Percentiles rank a stretch among this genome's conserved stretches.
Evolutionary conservation across 257 asterid species (phyloP).

Genomic region (Solanum bulbocastanum): DNA sequence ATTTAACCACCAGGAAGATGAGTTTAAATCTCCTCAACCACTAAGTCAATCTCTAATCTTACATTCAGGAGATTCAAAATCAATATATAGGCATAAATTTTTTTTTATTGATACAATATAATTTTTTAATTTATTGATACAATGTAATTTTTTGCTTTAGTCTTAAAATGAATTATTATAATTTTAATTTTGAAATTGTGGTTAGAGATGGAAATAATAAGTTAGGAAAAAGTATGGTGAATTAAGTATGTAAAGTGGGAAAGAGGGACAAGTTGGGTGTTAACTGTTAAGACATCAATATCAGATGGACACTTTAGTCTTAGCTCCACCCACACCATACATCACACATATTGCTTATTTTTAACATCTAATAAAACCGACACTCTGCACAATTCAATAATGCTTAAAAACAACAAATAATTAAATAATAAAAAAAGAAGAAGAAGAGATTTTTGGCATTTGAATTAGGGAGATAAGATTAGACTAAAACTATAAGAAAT

Average conservation of each 20-base stretch:
- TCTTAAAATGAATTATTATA: not conserved
- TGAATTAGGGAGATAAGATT: not conserved
- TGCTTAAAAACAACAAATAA: not conserved
- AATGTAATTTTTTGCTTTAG: too few species aligned
- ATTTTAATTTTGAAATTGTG: not conserved
- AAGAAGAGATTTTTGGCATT: not conserved
- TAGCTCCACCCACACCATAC: not conserved
- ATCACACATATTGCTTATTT: not conserved
- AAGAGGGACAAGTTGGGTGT: not conserved
- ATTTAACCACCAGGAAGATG: too few species aligned
- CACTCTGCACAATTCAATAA: not conserved
- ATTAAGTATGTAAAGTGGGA: conserved; percentile 4
- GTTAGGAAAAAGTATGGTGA: conserved; percentile 3
- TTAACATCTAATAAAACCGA: not conserved
- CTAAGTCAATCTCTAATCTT: not conserved
- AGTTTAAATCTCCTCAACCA: not conserved
- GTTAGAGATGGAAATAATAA: not conserved
- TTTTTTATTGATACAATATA: too few species aligned
- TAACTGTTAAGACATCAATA: conserved; percentile 8
- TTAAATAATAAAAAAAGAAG: too few species aligned
- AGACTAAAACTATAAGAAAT: too few species aligned
- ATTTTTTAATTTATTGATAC: too few species aligned
- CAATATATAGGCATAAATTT: too few species aligned
- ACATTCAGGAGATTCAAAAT: not conserved
- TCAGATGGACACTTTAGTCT: not conserved